Evolutionary conservation across 2,329 filamentous ascomycete species (phyloP).

Genomic region (Monosporascus sp.): DNA sequence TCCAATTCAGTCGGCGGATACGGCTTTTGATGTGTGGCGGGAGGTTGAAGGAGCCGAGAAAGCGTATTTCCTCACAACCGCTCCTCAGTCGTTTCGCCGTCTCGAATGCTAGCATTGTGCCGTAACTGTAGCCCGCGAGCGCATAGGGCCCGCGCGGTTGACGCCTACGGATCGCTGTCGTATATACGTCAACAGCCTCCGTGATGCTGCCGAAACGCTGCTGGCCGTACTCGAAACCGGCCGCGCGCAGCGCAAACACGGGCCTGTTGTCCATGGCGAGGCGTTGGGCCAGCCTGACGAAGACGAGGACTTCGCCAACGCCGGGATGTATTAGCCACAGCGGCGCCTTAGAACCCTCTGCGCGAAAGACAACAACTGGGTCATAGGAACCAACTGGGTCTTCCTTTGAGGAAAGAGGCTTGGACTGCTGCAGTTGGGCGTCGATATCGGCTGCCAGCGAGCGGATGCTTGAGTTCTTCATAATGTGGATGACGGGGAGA

Average conservation of each 20-base stretch:
- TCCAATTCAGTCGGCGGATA: slow-evolving; percentile 35
- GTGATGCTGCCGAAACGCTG: slow-evolving; percentile 29
- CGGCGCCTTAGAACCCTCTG: slow-evolving; percentile 31
- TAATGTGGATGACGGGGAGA: no score
- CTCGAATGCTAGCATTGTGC: slow-evolving; percentile 46
- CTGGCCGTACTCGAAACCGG: slow-evolving; percentile 36
- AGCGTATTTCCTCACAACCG: no score
- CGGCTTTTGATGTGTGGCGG: slow-evolving; percentile 42
- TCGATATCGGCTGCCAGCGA: no score
- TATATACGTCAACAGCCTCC: slow-evolving; percentile 37
- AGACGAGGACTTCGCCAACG: slow-evolving; percentile 36
- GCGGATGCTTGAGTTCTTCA: no score
- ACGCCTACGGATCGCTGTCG: slow-evolving; percentile 28
- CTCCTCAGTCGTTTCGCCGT: no score
- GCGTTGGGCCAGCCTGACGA: slow-evolving; percentile 31
- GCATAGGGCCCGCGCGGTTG: slow-evolving; percentile 48
- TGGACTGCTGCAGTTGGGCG: no score
- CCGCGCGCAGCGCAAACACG: slow-evolving; percentile 41
- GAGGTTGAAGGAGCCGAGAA: no score
- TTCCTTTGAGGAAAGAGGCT: no score
- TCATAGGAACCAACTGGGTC: no score
- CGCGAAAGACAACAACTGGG: no score
- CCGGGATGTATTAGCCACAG: slow-evolving; percentile 38
- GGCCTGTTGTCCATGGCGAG: slow-evolving; percentile 36
- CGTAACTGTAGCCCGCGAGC: slow-evolving; percentile 47